A percentile compares a stretch with the other conserved stretches of the same genome.
These are phyloP conservation scores for Cyclotella choctawhatcheeana DNA, from an alignment of 108 stramenopile genomes.

Conservation along the genomic window DNA sequence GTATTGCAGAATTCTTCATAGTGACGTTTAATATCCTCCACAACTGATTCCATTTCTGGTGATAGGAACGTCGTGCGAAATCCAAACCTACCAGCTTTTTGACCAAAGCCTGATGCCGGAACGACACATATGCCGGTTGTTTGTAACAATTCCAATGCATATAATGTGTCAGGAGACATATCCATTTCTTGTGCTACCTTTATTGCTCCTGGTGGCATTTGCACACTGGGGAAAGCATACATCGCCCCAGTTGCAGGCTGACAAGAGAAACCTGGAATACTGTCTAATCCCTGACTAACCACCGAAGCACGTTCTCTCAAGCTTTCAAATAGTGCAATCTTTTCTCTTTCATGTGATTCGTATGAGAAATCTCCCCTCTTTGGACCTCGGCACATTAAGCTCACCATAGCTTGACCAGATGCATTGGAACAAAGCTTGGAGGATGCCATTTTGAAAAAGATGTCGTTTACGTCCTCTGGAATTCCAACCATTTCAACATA, in stretches of 20 bases:
- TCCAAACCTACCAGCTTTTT: slow-evolving; percentile 90
- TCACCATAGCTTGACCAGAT: slow-evolving; percentile 90
- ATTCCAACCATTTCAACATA: slow-evolving; percentile 93
- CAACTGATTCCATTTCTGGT: slow-evolving; percentile 74
- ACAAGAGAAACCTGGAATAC: slow-evolving; percentile 91
- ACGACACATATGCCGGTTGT: slow-evolving; percentile 95
- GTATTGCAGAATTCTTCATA: slow-evolving; percentile 84
- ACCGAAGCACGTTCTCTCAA: slow-evolving; percentile 73
- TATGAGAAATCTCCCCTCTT: slow-evolving; percentile 76
- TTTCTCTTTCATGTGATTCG: slow-evolving; percentile 62
- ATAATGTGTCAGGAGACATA: slow-evolving; percentile 90
- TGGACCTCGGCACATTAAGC: slow-evolving; percentile 93
- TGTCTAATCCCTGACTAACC: slow-evolving; percentile 86
- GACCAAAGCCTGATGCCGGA: slow-evolving; percentile 96
- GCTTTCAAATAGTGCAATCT: slow-evolving; percentile 69
- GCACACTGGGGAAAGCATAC: slow-evolving; percentile 94
- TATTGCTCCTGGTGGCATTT: slow-evolving; percentile 84
- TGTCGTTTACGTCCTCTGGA: slow-evolving; percentile 77
- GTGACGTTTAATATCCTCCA: slow-evolving; percentile 79
- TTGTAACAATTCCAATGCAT: slow-evolving; percentile 91
- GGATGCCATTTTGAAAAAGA: slow-evolving; percentile 94
- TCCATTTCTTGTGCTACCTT: slow-evolving; percentile 71
- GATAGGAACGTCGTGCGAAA: slow-evolving; percentile 98
- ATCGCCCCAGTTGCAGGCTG: slow-evolving; percentile 93
- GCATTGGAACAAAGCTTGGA: slow-evolving; percentile 88